Base-by-base conservation (phyloP, 495 filamentous ascomycete species). In the Aspergillus bridgeri region DNA sequence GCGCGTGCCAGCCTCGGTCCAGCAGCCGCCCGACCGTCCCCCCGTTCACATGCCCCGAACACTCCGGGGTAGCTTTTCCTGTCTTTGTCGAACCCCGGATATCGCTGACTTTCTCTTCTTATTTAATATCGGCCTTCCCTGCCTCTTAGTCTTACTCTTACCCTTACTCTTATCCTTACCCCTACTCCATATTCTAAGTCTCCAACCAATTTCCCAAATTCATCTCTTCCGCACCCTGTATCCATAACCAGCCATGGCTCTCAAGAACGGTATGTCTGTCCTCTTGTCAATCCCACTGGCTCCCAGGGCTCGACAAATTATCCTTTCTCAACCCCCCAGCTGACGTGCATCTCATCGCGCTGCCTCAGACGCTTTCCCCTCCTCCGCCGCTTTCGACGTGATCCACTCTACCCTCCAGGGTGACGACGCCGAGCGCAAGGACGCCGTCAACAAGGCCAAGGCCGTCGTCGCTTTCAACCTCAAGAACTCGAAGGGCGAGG, bases 381-480 rank as follows among this genome's bases (percentile, higher is more conserved):
- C 94, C 61, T 97, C 92, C 51, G 85, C 76, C 48, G 90, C 92
- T 60, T 98, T 98, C 75, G 94, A 98, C 69, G 78, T 77, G 65
- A 96, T 98, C 82, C 83, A 89, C 74, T 62, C 75, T 59, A 83
- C 90, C 48, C 86, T 98, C 60, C 75, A 80, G 59, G 72, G 81
- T 58, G 83, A 84, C 68, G 83, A 86, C 17, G 84, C 83, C 57
- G 89, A 90, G 75, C 86, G 87, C 65, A 90, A 95, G 76, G 86
- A 91, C 54, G 92, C 92, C 55, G 85, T 98, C 64, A 89, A 92
- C 74, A 83, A 89, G 67, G 91, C 85, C 70, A 89, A 88, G 66
- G 91, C 89, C 49, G 81, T 98, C 69, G 96, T 96, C 69, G 87
- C 88, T 33, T 98, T 98, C 78, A 90, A 83, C 53, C 75, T 98